Percentiles rank a stretch among this genome's conserved stretches.
Evolutionary conservation across 2,329 filamentous ascomycete species (phyloP).

Genomic region (Ambrosiella beaveri): DNA sequence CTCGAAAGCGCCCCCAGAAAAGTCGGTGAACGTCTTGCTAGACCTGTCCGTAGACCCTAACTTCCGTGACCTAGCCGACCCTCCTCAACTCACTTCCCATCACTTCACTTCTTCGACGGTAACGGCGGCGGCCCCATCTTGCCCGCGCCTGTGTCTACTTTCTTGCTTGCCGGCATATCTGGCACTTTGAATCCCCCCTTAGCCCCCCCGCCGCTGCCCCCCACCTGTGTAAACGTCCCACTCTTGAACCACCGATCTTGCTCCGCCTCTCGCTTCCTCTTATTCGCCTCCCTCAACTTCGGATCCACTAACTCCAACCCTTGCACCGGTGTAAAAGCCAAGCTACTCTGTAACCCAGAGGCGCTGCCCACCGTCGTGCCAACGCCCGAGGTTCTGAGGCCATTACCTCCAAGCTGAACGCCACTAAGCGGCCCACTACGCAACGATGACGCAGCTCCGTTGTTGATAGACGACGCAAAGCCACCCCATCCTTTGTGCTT

Average conservation of each 20-base stretch:
- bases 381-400: slow-evolving; percentile 66
- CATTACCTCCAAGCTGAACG: slow-evolving; percentile 36
- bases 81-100: background rate
- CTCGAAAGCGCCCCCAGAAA: background rate
- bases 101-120: slow-evolving; percentile 12
- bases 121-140: slow-evolving; percentile 29
- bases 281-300: slow-evolving; percentile 74
- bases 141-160: slow-evolving; percentile 43
- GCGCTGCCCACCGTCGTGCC: slow-evolving; percentile 46
- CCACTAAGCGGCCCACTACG: slow-evolving; percentile 21
- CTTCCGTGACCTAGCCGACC: background rate
- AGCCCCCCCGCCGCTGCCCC: slow-evolving; percentile 18
- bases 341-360: slow-evolving; percentile 59
- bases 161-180: slow-evolving; percentile 55
- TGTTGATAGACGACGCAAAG: slow-evolving; percentile 64
- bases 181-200: slow-evolving; percentile 69
- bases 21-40: background rate
- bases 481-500: slow-evolving; percentile 93
- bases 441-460: slow-evolving; percentile 55
- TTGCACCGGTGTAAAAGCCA: slow-evolving; percentile 89
- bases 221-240: slow-evolving; percentile 87
- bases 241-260: slow-evolving; percentile 95
- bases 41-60: background rate
- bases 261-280: slow-evolving; percentile 78
- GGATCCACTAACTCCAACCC: slow-evolving; percentile 91